Evolutionary conservation across 2,329 filamentous ascomycete genomes (phyloP).

Genomic region (Ophiostoma australiae): DNA sequence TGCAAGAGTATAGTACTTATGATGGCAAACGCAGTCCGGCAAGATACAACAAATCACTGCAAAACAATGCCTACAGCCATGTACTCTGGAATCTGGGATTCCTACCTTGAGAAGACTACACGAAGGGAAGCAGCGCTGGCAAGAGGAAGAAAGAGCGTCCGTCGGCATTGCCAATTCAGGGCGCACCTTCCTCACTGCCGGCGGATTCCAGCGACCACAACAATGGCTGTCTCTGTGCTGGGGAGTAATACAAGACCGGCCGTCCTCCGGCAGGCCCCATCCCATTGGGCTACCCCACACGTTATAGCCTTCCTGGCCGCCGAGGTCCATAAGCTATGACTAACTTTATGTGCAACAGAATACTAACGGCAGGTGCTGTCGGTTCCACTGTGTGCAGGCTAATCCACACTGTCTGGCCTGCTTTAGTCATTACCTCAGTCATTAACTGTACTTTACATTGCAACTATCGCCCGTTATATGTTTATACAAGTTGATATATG

Average conservation of each 20-base stretch:
- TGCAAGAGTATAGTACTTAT: background rate
- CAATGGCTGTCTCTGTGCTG: background rate
- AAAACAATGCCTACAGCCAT: background rate
- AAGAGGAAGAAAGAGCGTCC: background rate
- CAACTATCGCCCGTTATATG: background rate
- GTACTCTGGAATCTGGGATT: background rate
- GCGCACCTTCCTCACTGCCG: background rate
- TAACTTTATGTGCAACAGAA: background rate
- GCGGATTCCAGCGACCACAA: background rate
- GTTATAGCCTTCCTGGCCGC: background rate
- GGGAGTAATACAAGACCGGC: background rate
- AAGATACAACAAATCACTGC: background rate
- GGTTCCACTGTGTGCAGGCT: background rate
- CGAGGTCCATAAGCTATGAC: constrained; percentile 4
- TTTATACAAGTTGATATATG: too few relatives aligned
- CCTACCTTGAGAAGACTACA: background rate
- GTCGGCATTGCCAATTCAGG: background rate
- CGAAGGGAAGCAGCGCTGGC: background rate
- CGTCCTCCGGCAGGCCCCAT: constrained; percentile 1
- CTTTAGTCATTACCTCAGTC: background rate
- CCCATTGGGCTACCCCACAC: background rate
- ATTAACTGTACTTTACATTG: background rate
- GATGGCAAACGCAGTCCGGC: background rate
- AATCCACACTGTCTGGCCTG: background rate
- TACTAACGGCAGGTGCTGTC: background rate